Conservation (phyloP, 192 early-diverging fungal species). For the Coemansia sp. region DNA sequence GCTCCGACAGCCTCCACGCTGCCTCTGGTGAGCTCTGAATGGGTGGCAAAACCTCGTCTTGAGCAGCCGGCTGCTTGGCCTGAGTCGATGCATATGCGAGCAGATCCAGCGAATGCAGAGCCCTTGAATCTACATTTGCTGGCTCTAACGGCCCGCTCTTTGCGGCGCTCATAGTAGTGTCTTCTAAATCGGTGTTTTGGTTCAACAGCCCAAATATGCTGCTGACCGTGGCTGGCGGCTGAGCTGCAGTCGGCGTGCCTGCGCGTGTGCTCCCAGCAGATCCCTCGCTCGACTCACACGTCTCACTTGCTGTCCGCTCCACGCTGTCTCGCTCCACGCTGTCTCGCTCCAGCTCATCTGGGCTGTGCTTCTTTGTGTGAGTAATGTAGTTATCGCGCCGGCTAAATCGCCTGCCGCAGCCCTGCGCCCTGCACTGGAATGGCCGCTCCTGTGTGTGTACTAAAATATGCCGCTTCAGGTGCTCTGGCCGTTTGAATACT, state of each 20-base stretch:
- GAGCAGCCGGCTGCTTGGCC: neutral
- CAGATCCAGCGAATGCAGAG: constrained; percentile 30
- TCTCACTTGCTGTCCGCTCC: constrained; percentile 1
- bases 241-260: neutral
- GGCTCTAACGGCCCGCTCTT: neutral
- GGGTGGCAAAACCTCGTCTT: neutral
- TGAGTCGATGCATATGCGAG: constrained; percentile 35
- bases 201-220: constrained; percentile 36
- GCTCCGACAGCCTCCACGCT: neutral
- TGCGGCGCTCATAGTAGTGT: neutral
- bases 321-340: neutral
- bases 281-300: neutral
- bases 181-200: neutral
- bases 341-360: neutral
- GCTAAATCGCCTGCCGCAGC: constrained; percentile 80
- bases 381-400: constrained; percentile 74
- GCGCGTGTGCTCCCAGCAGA: neutral
- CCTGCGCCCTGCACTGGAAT: constrained; percentile 66
- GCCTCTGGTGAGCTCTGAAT: neutral
- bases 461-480: constrained; percentile 81
- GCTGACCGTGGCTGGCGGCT: constrained; percentile 13
- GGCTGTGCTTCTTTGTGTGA: constrained; percentile 36
- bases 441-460: constrained; percentile 88
- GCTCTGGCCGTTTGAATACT: constrained; percentile 78
- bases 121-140: neutral